Base-by-base conservation (phyloP, 345 rosid genomes). In the Eucalyptus cloeziana region DNA sequence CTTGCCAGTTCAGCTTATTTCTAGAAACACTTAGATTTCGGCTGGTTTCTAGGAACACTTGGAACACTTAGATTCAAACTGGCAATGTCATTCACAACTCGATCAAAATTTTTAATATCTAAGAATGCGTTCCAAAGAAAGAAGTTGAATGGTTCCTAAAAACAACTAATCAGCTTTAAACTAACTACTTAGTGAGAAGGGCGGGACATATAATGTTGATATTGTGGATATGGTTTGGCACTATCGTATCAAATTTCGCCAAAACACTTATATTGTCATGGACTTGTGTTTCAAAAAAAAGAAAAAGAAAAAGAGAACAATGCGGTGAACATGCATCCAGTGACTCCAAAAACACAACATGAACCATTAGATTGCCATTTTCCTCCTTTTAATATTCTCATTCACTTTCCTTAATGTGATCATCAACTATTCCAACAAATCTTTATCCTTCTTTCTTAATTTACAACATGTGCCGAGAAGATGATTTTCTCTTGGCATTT, bases 181-280 rank as follows among this genome's bases (percentile, higher is more conserved):
- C 14, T 37, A 37, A 37, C 40, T 37, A 37, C 40, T 37, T 37
- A 37, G 40, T 37, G 40, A 24, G 14, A 11, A 58, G 3, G n/a
- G 64, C 3, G 3, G 0, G 3, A 4, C 62, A 0, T 56, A 56
- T 58, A n/a, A 58, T 58, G 13, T 25, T 12, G 5, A 58, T 58
- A 25, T 58, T 24, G 64, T 25, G 64, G n/a, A 25, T 4, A 25
- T 58, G 64, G n/a, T 9, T 2, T 25, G 64, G 2, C 13, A 24
- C n/a, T 1, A 0, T 5, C 2, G 6, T 13, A 58, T 58, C 64
- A 24, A 58, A 56, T 5, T 56, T 56, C 5, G 3, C 60, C 27
- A 56, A 56, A 56, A 24, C 27, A 27, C 60, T 58, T 5, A 2
- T 24, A 22, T 58, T 1, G 10, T 58, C 64, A 58, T 24, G 12